phyloP scores from a whole-genome alignment of 768 basidiomycete genomes.

The Pisolithus orientalis region DNA sequence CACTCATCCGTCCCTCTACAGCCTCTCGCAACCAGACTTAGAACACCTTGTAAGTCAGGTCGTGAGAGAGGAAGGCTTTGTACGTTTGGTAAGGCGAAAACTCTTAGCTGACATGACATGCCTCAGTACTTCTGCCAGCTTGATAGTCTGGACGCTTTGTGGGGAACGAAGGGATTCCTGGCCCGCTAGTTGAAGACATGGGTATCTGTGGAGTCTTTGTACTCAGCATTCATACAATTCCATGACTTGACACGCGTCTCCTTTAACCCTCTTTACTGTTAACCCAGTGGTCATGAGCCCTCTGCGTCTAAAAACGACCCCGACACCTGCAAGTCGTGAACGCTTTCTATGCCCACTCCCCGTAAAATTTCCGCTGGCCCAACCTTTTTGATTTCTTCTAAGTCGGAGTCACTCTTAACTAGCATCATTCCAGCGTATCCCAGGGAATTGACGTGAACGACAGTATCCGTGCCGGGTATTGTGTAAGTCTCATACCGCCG shows the following conservation, averaged over 20 bases:
- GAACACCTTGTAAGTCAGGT: slow-evolving; percentile 55
- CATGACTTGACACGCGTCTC: too few species aligned
- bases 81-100: slow-evolving; percentile 51
- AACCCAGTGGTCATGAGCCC: neutral
- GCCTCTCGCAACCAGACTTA: slow-evolving; percentile 43
- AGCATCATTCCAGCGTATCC: slow-evolving; percentile 89
- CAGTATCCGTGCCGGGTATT: slow-evolving; percentile 46
- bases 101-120: neutral
- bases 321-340: slow-evolving; percentile 59
- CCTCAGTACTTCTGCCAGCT: slow-evolving; percentile 35
- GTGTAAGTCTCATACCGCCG: slow-evolving; percentile 57
- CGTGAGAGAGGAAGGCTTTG: slow-evolving; percentile 72
- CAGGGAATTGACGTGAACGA: slow-evolving; percentile 74
- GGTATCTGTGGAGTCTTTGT: neutral
- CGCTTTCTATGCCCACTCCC: slow-evolving; percentile 58
- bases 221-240: too few species aligned
- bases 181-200: slow-evolving; percentile 10
- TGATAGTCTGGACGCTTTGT: slow-evolving; percentile 47
- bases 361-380: slow-evolving; percentile 57
- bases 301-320: slow-evolving; percentile 37
- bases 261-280: neutral
- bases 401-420: slow-evolving; percentile 75
- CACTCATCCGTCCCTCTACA: slow-evolving; percentile 45
- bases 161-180: slow-evolving; percentile 39
- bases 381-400: slow-evolving; percentile 60